phyloP scores from a whole-genome alignment of 2,329 filamentous ascomycete species.

The Conoideocrella luteorostrata region DNA sequence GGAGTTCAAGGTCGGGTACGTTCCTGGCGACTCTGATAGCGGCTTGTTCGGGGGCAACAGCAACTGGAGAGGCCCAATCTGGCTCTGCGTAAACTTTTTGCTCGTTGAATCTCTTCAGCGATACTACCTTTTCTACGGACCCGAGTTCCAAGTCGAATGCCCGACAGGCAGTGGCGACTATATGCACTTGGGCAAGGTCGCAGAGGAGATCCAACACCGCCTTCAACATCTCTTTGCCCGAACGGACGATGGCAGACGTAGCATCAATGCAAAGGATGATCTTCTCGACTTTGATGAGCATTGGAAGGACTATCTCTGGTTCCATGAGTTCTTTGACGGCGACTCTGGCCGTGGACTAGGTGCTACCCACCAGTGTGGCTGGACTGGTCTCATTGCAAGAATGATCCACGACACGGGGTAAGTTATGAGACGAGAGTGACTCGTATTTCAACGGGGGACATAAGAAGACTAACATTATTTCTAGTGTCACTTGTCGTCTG shows the following conservation, averaged over 20 bases:
- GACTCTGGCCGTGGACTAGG: conserved; percentile 84
- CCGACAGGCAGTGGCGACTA: conserved; percentile 88
- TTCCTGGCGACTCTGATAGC: conserved; percentile 93
- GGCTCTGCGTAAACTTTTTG: conserved; percentile 93
- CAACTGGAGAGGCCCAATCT: conserved; percentile 95
- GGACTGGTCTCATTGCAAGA: conserved; percentile 92
- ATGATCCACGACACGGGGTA: conserved; percentile 98
- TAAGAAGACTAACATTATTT: conserved; percentile 4
- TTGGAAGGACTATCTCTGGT: conserved; percentile 84
- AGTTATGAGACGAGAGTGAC: conserved; percentile 27
- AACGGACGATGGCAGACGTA: conserved; percentile 77
- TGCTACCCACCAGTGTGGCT: conserved; percentile 90
- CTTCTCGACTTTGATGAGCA: conserved; percentile 84
- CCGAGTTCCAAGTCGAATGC: conserved; percentile 82
- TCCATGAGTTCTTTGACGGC: conserved; percentile 96
- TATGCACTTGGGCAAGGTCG: conserved; percentile 93
- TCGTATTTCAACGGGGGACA: neutral
- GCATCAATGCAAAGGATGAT: conserved; percentile 80
- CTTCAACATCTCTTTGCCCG: conserved; percentile 86
- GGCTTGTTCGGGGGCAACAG: conserved; percentile 95
- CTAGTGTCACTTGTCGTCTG: conserved; percentile 77
- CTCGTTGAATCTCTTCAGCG: conserved; percentile 90
- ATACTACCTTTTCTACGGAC: conserved; percentile 95
- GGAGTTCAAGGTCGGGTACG: conserved; percentile 78
- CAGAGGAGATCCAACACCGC: conserved; percentile 90